Conservation (phyloP, 225 moss, liverwort and hornwort species). For the Pleurozium schreberi region DNA sequence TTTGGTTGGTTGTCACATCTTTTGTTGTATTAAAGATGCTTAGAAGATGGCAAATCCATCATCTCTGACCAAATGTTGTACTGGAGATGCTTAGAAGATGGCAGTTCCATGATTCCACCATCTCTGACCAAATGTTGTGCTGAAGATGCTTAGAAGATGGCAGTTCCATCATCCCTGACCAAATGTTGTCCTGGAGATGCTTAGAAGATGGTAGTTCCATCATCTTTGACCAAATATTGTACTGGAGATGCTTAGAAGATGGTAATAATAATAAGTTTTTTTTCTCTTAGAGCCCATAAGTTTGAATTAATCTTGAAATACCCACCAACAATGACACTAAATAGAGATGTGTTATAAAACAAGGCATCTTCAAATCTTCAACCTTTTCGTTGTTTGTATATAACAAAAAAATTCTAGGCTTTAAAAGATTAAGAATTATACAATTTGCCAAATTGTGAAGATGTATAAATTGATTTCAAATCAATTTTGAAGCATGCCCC, state of each 20-base stretch:
- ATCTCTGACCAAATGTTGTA: neutral
- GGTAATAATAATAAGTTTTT: neutral
- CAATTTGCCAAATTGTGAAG: no score
- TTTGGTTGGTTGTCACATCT: rapidly evolving
- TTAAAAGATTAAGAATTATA: neutral
- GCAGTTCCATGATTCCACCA: no score
- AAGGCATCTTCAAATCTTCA: rapidly evolving
- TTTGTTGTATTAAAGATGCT: neutral
- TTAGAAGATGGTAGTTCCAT: neutral
- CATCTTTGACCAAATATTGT: neutral
- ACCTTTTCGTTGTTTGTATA: no score
- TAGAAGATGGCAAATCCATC: neutral
- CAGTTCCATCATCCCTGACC: neutral
- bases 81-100: no score
- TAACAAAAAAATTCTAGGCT: neutral
- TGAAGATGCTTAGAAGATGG: no score
- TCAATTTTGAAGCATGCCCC: neutral
- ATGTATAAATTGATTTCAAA: neutral
- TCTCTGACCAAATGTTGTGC: neutral
- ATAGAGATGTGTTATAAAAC: neutral
- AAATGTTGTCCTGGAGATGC: neutral
- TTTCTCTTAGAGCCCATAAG: neutral
- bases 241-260: no score
- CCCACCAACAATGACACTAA: rapidly evolving
- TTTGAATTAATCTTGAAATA: neutral